Base-by-base conservation (phyloP, 257 asterid species). In the Scutellaria galericulata region DNA sequence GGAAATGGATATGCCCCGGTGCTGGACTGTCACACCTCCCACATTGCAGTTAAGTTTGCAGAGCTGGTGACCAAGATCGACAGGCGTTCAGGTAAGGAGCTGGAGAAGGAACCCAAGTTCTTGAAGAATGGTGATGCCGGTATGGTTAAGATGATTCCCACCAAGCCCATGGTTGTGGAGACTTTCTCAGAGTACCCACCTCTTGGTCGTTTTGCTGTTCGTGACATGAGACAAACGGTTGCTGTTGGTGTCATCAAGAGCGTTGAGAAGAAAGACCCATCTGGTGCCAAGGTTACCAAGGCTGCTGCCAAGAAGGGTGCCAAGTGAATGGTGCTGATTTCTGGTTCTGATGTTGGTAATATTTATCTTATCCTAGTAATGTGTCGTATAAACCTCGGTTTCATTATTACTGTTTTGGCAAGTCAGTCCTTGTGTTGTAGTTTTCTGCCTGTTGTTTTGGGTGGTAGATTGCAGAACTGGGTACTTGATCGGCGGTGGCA, bases 231-330 rank as follows among this genome's bases (percentile, higher is more conserved):
- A 3, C 73, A 68, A 9, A 68, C 73, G 0, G 74, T 54, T 68
- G 74, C 65, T 54, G 74, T 68, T 41, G 74, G 74, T 44, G 69
- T 64, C 0, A 64, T 64, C 12, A 64, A 45, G 70, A 4, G 3
- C 0, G 70, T 64, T 3, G 93, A 87, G 46, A 86, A 83, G 69
- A 72, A 72, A 47, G 76, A 72, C 9, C 76, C 76, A 4, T 2
- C 76, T 0, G 76, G 76, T 20, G 76, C 76, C 52, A 72, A 72
- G 69, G 76, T 72, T 12, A 72, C 76, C 45, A 72, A 72, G 70
- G 92, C 94, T 66, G 96, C 96, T 9, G 89, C 55, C 12, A 89
- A 89, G 91, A 87, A 87, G 81, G 93, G 93, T 52, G 93, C 81
- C 65, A 45, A 64, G 70, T 64, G 70, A 64, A 64, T 4, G 2